Base-by-base conservation (phyloP, 129 eudicot genomes). In the Tanacetum coccineum region DNA sequence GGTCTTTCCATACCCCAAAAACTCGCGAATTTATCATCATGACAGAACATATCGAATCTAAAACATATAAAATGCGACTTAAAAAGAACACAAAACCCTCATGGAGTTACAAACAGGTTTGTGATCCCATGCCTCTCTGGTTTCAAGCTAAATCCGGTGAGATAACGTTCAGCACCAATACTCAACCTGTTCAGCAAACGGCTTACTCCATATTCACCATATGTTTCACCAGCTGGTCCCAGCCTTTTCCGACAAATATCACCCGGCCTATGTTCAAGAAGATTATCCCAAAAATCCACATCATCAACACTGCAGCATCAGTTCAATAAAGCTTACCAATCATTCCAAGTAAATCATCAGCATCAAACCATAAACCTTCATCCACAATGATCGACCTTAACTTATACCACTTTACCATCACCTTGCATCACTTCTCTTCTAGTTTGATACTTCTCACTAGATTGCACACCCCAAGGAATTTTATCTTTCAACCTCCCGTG, bases 341-440 rank as follows among this genome's bases (percentile, higher is more conserved):
- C 64, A 87, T 68, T 20, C n/a, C n/a, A n/a, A 22, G 75, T 77
- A 87, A 82, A 42, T 91, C 95, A 75, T 91, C 90, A 52, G 72
- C 50, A 70, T 85, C 84, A 9, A 75, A 70, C 90, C 97, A 91
- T 3, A 25, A 25, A 9, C 85, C 83, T 22, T 74, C 78, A 6
- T 67, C 74, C 25, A 87, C 95, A 74, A 30, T 84, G 66, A n/a
- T n/a, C 1, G 95, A 84, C 4, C 84, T 71, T 26, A 91, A 70
- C 70, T 87, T 40, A 65, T 91, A 91, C 97, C 97, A 91, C 68
- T 87, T 91, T 3, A 0, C 1, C 90, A 84, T 72, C 97, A 91
- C 0, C 6, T 10, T 2, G 86, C 9, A 36, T 54, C 66, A 21
- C 36, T 8, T 15, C 96, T 74, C 36, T 8, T 15, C 96, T 74